phyloP scores from a whole-genome alignment of 2,329 filamentous ascomycete genomes.

The Calonectria pseudoreteaudii region DNA sequence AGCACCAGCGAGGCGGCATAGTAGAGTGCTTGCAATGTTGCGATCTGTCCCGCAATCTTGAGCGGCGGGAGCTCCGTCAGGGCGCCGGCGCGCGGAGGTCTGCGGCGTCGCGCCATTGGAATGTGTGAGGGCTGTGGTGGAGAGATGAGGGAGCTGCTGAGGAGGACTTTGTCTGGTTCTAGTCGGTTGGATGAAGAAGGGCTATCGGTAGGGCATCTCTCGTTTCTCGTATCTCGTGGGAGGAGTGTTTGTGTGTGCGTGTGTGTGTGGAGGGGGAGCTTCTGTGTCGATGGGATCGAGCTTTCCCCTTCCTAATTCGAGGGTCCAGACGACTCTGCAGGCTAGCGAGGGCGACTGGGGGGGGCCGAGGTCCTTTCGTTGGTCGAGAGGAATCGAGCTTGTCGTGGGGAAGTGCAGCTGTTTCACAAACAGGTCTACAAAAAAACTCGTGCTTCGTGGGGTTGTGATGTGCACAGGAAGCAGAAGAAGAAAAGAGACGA shows the following conservation, averaged over 20 bases:
- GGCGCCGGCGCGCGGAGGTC: conserved; percentile 70
- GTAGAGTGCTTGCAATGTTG: conserved; percentile 66
- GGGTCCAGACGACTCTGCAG: neutral
- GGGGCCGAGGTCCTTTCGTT: neutral
- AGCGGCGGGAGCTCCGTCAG: conserved; percentile 71
- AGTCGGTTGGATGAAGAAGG: neutral
- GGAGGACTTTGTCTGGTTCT: neutral
- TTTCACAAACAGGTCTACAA: too few species aligned
- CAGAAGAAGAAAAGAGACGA: neutral
- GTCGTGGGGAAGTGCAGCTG: neutral
- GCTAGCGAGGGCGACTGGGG: neutral
- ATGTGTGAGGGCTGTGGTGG: neutral
- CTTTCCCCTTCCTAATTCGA: neutral
- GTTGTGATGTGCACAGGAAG: neutral
- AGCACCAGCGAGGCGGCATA: conserved; percentile 64
- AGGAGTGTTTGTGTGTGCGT: too few species aligned
- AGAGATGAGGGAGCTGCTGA: neutral
- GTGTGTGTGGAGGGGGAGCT: neutral
- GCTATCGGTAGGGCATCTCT: conserved; percentile 39
- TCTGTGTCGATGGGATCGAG: neutral
- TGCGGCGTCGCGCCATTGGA: conserved; percentile 65
- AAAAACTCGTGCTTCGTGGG: neutral
- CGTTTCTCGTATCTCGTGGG: neutral
- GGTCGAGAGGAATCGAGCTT: neutral
- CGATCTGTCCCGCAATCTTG: conserved; percentile 70